phyloP scores from a whole-genome alignment of 768 basidiomycete species.

The Pholiota molesta region DNA sequence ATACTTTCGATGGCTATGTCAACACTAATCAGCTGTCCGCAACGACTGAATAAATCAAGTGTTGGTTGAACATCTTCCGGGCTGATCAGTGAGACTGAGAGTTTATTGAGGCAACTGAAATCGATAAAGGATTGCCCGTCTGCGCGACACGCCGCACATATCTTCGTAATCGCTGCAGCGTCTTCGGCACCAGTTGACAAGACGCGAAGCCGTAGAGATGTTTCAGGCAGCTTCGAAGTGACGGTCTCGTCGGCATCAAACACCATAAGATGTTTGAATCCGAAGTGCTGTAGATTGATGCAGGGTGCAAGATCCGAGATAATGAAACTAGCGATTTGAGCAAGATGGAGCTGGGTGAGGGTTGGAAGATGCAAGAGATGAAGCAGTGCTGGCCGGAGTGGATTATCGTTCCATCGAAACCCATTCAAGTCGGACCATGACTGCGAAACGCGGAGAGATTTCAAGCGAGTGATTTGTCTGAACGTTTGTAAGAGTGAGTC shows the following conservation, averaged over 20 bases:
- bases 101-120: slow-evolving; percentile 1
- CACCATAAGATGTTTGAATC: neutral
- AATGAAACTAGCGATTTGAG: slow-evolving; percentile 1
- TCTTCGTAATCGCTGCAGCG: neutral
- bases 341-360: slow-evolving; percentile 1
- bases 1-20: neutral
- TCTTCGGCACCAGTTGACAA: neutral
- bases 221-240: neutral
- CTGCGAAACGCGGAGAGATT: too few relatives aligned
- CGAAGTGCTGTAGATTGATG: slow-evolving; percentile 4
- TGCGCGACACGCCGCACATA: neutral
- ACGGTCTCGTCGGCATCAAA: neutral
- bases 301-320: slow-evolving; percentile 10
- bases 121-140: slow-evolving; percentile 12
- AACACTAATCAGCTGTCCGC: neutral
- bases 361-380: slow-evolving; percentile 13
- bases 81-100: neutral
- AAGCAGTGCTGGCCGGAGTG: slow-evolving; percentile 11
- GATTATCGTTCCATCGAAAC: slow-evolving; percentile 12
- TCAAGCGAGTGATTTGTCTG: too few relatives aligned
- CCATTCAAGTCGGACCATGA: too few relatives aligned
- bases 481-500: too few relatives aligned
- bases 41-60: slow-evolving; percentile 2
- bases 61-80: neutral
- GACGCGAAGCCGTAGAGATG: neutral